Conservation (phyloP, 2,329 filamentous ascomycete genomes). For the Stenocarpella maydis region DNA sequence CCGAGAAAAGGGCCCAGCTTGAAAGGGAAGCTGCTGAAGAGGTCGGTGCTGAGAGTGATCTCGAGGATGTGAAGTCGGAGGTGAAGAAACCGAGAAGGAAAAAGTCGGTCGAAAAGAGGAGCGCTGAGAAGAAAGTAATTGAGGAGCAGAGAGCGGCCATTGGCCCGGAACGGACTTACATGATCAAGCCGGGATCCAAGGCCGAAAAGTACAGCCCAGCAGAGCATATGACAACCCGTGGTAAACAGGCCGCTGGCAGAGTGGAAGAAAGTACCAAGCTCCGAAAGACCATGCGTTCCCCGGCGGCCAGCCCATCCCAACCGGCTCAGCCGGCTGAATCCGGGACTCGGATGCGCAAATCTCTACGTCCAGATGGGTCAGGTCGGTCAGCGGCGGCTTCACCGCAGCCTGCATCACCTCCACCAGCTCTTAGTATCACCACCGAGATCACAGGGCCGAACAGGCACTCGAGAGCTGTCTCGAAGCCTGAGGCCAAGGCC, state of each 20-base stretch:
- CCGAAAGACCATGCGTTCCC: conserved; percentile 57
- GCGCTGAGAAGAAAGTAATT: conserved; percentile 49
- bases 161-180: conserved; percentile 40
- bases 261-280: conserved; percentile 44
- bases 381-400: conserved; percentile 17
- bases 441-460: not conserved
- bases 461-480: conserved; percentile 27
- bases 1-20: conserved; percentile 68
- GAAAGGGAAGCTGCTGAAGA: conserved; percentile 65
- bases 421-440: conserved; percentile 16
- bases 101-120: conserved; percentile 52
- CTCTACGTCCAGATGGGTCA: conserved; percentile 38
- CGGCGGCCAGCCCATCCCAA: conserved; percentile 25
- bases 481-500: conserved; percentile 26
- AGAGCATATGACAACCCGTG: conserved; percentile 29
- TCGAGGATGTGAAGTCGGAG: conserved; percentile 48
- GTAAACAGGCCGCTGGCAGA: conserved; percentile 34
- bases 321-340: conserved; percentile 25
- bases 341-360: conserved; percentile 48
- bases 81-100: conserved; percentile 49
- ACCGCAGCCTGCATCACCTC: conserved; percentile 28
- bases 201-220: conserved; percentile 32
- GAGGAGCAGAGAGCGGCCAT: conserved; percentile 45
- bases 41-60: conserved; percentile 56
- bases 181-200: conserved; percentile 44